phyloP scores from a whole-genome alignment of 2,329 filamentous ascomycete species.

The Fusarium algeriense region DNA sequence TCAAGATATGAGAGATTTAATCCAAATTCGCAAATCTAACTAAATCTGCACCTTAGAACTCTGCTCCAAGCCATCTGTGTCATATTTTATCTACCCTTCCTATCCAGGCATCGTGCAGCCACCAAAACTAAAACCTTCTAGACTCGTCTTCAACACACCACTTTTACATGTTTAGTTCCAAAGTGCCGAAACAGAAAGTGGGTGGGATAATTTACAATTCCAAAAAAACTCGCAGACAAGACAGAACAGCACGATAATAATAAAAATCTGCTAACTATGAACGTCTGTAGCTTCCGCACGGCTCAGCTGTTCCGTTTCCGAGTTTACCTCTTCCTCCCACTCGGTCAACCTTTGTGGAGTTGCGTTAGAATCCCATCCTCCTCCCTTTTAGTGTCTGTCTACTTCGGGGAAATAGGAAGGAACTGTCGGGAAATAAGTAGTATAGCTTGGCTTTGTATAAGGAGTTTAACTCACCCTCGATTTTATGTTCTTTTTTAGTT shows the following conservation, averaged over 20 bases:
- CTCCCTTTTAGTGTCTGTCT: background rate
- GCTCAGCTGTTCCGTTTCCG: slow-evolving; percentile 2
- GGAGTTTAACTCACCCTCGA: slow-evolving; percentile 7
- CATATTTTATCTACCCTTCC: slow-evolving; percentile 1
- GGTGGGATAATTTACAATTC: slow-evolving; percentile 17
- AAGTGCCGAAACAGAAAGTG: slow-evolving; percentile 1
- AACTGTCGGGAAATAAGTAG: background rate
- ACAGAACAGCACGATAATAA: background rate
- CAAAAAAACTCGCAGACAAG: background rate
- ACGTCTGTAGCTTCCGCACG: background rate
- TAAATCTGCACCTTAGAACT: slow-evolving; percentile 3
- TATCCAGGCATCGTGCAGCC: background rate
- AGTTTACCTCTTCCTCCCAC: background rate
- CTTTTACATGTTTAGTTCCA: background rate
- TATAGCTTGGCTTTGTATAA: slow-evolving; percentile 26
- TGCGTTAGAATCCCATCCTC: background rate
- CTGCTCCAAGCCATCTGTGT: slow-evolving; percentile 14
- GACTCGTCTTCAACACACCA: background rate
- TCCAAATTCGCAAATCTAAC: no score
- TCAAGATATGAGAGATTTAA: background rate
- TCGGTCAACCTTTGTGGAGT: slow-evolving; percentile 6
- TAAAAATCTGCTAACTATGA: background rate
- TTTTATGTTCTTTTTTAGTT: background rate
- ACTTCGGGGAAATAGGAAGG: background rate
- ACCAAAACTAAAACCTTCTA: slow-evolving; percentile 2